A percentile compares a stretch with the other conserved stretches of the same genome.
Conservation (phyloP, 257 asterid species). For the Echium plantagineum region DNA sequence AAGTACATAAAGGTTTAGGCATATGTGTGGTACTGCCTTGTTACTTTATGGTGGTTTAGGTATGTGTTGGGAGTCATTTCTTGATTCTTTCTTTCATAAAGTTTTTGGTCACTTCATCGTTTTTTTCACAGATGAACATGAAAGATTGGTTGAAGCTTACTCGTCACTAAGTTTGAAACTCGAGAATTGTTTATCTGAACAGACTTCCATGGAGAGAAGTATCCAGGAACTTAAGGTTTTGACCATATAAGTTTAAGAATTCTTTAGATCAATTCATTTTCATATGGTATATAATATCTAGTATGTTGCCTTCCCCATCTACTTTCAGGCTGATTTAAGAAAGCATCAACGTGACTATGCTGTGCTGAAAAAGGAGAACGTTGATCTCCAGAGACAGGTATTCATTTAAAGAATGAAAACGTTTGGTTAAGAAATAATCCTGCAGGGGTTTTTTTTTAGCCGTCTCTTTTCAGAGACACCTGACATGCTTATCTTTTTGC, state of each 20-base stretch:
- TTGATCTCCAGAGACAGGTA: conserved; percentile 87
- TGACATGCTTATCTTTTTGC: too few relatives aligned
- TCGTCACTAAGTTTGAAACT: conserved; percentile 52
- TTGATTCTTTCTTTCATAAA: too few relatives aligned
- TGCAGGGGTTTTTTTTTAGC: background rate
- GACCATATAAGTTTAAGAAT: background rate
- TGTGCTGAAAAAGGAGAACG: conserved; percentile 54
- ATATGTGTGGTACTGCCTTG: background rate
- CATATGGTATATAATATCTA: background rate
- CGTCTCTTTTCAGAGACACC: background rate
- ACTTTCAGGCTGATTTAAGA: conserved; percentile 57
- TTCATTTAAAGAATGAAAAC: background rate
- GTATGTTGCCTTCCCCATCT: conserved; percentile 6
- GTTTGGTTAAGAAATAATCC: background rate
- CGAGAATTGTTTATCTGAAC: conserved; percentile 57
- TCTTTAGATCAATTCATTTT: conserved; percentile 1
- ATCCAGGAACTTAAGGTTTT: conserved; percentile 69
- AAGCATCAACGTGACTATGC: conserved; percentile 71
- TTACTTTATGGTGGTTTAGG: background rate
- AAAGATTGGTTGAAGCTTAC: conserved; percentile 62
- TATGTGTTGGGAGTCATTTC: too few relatives aligned
- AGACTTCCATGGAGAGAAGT: conserved; percentile 40
- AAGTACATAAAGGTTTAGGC: background rate
- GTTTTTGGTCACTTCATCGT: conserved; percentile 6
- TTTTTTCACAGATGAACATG: conserved; percentile 63